These are phyloP conservation scores for Vanrija sp. DNA, from an alignment of 1,284 basidiomycete genomes.

Conservation along the genomic window DNA sequence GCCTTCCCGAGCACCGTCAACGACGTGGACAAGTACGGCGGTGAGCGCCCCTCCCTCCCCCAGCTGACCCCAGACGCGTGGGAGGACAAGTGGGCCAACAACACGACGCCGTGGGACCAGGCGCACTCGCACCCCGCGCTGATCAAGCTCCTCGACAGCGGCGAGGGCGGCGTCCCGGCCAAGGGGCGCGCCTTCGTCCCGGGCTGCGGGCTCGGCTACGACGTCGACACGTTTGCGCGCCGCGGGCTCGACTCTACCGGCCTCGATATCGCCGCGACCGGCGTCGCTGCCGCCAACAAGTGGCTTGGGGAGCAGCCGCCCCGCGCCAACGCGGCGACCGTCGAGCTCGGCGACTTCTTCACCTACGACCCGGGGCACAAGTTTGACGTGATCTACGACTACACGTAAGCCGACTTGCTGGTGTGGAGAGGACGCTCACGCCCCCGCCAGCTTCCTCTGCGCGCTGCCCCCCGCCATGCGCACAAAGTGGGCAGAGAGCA, in stretches of 20 bases:
- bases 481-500: constrained; percentile 58
- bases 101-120: constrained; percentile 55
- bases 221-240: constrained; percentile 57
- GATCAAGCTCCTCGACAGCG: constrained; percentile 55
- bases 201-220: constrained; percentile 69
- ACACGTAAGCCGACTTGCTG: constrained; percentile 59
- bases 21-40: background rate
- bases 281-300: constrained; percentile 56
- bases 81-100: constrained; percentile 44
- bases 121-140: constrained; percentile 59
- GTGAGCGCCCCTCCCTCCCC: background rate
- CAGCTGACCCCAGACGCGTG: constrained; percentile 14
- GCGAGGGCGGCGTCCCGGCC: constrained; percentile 54
- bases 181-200: constrained; percentile 62
- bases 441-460: constrained; percentile 60
- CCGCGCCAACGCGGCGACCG: constrained; percentile 30
- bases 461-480: constrained; percentile 61
- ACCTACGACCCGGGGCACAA: constrained; percentile 46
- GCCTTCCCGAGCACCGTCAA: background rate
- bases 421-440: constrained; percentile 6
- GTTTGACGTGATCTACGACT: constrained; percentile 63
- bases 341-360: constrained; percentile 59
- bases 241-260: constrained; percentile 56
- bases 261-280: constrained; percentile 59
- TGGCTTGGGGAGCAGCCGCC: constrained; percentile 34